A percentile compares a stretch with the other conserved stretches of the same genome.
Conservation (phyloP, 805 yeast species). For the Lachancea nothofagi region DNA sequence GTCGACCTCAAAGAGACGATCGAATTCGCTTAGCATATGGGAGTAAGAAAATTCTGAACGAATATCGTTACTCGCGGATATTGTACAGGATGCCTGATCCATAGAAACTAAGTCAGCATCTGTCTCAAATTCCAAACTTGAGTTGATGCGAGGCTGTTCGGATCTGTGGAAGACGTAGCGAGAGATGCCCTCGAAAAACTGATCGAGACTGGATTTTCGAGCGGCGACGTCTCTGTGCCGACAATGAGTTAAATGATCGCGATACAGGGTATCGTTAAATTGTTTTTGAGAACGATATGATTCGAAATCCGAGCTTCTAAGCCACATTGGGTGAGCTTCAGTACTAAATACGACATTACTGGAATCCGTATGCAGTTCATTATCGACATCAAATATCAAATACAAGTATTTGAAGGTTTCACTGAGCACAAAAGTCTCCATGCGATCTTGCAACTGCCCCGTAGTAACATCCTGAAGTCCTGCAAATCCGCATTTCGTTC, state of each 20-base stretch:
- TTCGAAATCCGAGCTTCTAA: constrained; percentile 34
- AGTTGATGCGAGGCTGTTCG: too few relatives aligned
- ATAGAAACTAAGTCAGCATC: too few relatives aligned
- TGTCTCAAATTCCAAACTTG: too few relatives aligned
- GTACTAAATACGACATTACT: constrained; percentile 60
- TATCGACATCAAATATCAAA: constrained; percentile 66
- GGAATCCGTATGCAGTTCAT: constrained; percentile 44
- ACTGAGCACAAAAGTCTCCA: constrained; percentile 87
- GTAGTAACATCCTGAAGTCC: constrained; percentile 66
- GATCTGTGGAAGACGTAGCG: not conserved
- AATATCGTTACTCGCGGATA: too few relatives aligned
- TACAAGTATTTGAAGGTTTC: constrained; percentile 84
- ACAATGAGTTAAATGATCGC: not conserved
- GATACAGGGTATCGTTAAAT: constrained; percentile 17
- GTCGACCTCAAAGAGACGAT: constrained; percentile 41
- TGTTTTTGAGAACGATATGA: constrained; percentile 23
- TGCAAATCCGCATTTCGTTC: constrained; percentile 71
- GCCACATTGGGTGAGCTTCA: constrained; percentile 91
- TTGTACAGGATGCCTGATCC: too few relatives aligned
- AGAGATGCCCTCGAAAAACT: not conserved
- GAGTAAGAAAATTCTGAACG: constrained; percentile 1
- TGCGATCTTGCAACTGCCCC: constrained; percentile 63
- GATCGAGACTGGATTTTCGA: not conserved
- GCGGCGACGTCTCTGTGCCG: not conserved
- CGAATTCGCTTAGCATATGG: constrained; percentile 2